Evolutionary conservation across 768 basidiomycete species (phyloP).

Genomic region (Erythrobasidium yunnanense): DNA sequence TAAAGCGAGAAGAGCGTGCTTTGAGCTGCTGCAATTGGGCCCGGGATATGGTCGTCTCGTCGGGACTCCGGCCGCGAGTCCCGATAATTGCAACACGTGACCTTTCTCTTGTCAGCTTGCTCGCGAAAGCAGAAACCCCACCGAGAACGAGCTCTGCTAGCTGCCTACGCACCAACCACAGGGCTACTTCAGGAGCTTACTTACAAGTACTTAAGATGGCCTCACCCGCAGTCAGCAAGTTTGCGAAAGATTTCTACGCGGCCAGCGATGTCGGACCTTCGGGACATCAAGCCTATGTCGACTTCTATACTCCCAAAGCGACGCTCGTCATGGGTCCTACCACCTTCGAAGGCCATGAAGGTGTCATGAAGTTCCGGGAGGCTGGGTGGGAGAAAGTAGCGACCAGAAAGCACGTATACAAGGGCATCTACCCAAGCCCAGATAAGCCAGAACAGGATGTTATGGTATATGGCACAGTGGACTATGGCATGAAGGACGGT

Average conservation of each 20-base stretch:
- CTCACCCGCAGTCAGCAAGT: background rate
- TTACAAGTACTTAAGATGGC: too few relatives aligned
- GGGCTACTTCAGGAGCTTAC: too few relatives aligned
- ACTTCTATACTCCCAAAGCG: background rate
- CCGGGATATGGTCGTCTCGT: too few relatives aligned
- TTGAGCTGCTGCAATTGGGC: background rate
- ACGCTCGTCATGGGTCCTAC: constrained; percentile 20
- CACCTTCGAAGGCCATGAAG: background rate
- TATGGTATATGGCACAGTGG: constrained; percentile 8
- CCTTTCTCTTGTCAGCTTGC: background rate
- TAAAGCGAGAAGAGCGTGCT: background rate
- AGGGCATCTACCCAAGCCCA: constrained; percentile 4
- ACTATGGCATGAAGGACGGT: constrained; percentile 21
- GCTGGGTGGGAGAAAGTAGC: constrained; percentile 15
- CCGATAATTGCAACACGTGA: too few relatives aligned
- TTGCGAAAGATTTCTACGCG: constrained; percentile 12
- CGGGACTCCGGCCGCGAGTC: too few relatives aligned
- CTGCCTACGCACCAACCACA: too few relatives aligned
- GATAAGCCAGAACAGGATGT: background rate
- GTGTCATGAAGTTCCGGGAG: constrained; percentile 8
- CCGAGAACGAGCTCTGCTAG: too few relatives aligned
- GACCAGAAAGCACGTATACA: constrained; percentile 5
- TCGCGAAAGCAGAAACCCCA: too few relatives aligned
- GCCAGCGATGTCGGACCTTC: constrained; percentile 20
- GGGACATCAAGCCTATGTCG: constrained; percentile 14